Conservation (phyloP, 1,139 yeast species). For the Lodderomyces parapsilosis region DNA sequence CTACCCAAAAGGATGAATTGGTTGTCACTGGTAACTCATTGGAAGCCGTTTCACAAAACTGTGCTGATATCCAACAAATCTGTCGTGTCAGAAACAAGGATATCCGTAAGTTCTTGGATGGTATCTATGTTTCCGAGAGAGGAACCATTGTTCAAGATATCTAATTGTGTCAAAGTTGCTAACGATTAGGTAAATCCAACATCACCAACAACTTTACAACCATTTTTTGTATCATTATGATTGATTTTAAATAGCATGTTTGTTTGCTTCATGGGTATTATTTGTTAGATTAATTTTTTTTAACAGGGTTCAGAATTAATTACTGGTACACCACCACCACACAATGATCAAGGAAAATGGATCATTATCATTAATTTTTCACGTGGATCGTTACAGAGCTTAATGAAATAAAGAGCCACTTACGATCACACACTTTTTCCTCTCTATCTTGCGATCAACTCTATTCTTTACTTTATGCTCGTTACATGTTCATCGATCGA, state of each 20-base stretch:
- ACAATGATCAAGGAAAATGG: neutral
- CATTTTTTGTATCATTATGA: constrained; percentile 4
- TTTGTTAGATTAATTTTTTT: constrained; percentile 7
- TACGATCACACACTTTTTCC: constrained; percentile 44
- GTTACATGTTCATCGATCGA: neutral
- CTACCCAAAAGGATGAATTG: constrained; percentile 92
- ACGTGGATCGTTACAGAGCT: constrained; percentile 55
- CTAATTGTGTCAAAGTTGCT: too few relatives aligned
- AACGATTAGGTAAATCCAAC: too few relatives aligned
- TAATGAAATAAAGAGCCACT: constrained; percentile 57
- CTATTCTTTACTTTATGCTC: neutral
- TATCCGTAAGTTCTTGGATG: constrained; percentile 99
- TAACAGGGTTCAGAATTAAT: constrained; percentile 18
- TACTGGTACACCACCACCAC: constrained; percentile 1
- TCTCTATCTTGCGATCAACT: neutral
- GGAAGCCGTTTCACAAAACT: constrained; percentile 97
- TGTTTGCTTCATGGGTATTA: constrained; percentile 1
- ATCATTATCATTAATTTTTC: constrained; percentile 7
- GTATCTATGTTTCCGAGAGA: constrained; percentile 98
- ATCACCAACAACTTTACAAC: neutral
- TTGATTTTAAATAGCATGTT: constrained; percentile 4
- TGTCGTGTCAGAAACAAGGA: constrained; percentile 99
- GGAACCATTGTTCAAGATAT: constrained; percentile 76
- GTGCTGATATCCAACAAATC: constrained; percentile 97
- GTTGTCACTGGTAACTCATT: constrained; percentile 92